Evolutionary conservation across 2,329 filamentous ascomycete species (phyloP).

Genomic region (Xylariaceae sp.): DNA sequence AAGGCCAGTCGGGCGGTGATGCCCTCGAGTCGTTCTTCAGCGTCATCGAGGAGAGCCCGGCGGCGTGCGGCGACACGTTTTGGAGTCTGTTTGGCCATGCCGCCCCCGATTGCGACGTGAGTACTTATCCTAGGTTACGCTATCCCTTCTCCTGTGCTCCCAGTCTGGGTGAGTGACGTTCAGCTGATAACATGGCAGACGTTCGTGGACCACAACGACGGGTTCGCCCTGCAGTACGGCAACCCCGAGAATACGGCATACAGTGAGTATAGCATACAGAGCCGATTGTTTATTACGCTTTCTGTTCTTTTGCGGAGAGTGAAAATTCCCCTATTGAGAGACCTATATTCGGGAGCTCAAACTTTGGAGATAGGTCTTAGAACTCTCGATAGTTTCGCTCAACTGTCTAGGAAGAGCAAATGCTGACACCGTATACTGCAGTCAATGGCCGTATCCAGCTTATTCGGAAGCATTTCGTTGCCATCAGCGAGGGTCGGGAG

Average conservation of each 20-base stretch:
- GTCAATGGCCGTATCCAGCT: constrained; percentile 44
- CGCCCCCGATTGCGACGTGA: constrained; percentile 46
- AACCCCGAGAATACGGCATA: constrained; percentile 45
- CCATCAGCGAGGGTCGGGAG: constrained; percentile 41
- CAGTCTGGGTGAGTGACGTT: neutral
- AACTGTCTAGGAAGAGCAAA: no score
- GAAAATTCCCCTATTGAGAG: no score
- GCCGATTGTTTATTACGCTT: no score
- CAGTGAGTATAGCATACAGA: no score
- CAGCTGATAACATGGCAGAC: constrained; percentile 28
- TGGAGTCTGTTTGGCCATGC: constrained; percentile 52
- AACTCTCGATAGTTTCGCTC: no score
- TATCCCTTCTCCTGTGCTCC: neutral
- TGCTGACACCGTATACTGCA: no score
- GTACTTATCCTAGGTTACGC: constrained; percentile 8
- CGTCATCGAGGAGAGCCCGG: constrained; percentile 42
- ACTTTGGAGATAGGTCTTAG: no score
- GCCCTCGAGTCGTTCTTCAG: constrained; percentile 44
- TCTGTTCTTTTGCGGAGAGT: no score
- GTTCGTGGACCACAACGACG: constrained; percentile 49
- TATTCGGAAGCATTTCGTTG: constrained; percentile 48
- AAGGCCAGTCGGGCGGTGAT: constrained; percentile 36
- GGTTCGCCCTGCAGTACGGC: constrained; percentile 49
- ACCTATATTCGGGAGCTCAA: no score
- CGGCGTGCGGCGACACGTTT: constrained; percentile 46